Base-by-base conservation (phyloP, 2,329 filamentous ascomycete species). In the Penicillium sp. region DNA sequence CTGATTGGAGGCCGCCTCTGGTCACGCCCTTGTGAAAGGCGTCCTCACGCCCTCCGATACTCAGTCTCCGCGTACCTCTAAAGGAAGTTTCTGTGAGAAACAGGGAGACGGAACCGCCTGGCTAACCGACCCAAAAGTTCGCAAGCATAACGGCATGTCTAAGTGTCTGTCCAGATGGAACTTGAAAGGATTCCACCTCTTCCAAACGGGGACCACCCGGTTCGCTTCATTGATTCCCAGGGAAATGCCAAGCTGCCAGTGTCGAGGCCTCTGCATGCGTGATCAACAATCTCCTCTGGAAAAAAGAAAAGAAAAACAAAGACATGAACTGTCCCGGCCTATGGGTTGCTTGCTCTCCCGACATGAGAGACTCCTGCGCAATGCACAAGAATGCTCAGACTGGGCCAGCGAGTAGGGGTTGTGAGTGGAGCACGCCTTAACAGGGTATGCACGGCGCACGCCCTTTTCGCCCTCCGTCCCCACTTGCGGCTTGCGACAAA, bases 381-480 rank as follows among this genome's bases (percentile, higher is more conserved):
- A 18, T 18, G 18, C 18, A 18, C 18, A 18, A 18, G 37, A 38
- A 46, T 40, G 42, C 47, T 46, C 29, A 39, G 11, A 32, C 26
- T 5, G 33, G 26, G 9, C 34, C 29, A 32, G 29, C 29, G 29
- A 32, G 7, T 32, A 11, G 7, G 7, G 12, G 40, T 35, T 35
- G 40, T 45, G 36, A 47, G 53, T 58, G 55, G 53, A 49, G 35
- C 38, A 39, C 54, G 55, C 55, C 55, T 50, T 54, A 51, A 44
- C 48, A 27, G 48, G 46, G 58, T 51, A 55, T 53, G 51, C 54
- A 49, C 56, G 52, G 55, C 52, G 51, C 54, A 50, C 57, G 56
- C 56, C 57, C 56, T 59, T 59, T 39, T 49, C 12, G 50, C 29
- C 11, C 11, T 32, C 8, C 8, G 29, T 45, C 49, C 48, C 57